Percentiles rank a stretch among this genome's conserved stretches.
Evolutionary conservation across 176 grass and related monocot species (phyloP).

Genomic region (sorghum (Sorghum bicolor)): Sorghum_bicolor_NCBIv3 NC_012878.2:53669501-53670000

Average conservation of each 20-base stretch:
- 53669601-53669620: neutral
- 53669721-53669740: slow-evolving; percentile 59
- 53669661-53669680: slow-evolving; percentile 56
- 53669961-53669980: slow-evolving; percentile 59
- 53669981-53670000: slow-evolving; percentile 93
- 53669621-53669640: slow-evolving; percentile 21
- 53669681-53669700: slow-evolving; percentile 67
- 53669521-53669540: neutral
- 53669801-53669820: slow-evolving; percentile 61
- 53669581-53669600: neutral
- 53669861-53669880: no score
- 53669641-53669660: slow-evolving; percentile 50
- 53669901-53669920: neutral
- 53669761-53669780: slow-evolving; percentile 75
- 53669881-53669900: no score
- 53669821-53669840: slow-evolving; percentile 34
- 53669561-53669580: neutral
- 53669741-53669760: slow-evolving; percentile 77
- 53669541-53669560: neutral
- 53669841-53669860: neutral
- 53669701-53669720: slow-evolving; percentile 64
- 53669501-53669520: neutral
- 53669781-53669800: slow-evolving; percentile 64
- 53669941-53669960: neutral
- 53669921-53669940: neutral